Conservation (phyloP, 1,139 yeast genomes). For the Blastobotrys apis region DNA sequence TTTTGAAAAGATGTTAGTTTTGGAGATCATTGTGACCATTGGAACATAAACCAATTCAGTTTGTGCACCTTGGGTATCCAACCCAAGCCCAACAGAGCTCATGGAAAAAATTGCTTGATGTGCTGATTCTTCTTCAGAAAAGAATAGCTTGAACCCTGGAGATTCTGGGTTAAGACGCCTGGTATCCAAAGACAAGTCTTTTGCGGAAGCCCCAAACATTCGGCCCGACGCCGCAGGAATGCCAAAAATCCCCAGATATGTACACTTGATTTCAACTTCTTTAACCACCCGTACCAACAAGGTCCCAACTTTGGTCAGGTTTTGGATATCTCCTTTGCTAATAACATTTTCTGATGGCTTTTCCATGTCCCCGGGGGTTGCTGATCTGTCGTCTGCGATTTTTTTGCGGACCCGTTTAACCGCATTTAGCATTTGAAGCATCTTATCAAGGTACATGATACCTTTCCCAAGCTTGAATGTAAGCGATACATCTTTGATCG, state of each 20-base stretch:
- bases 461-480: slow-evolving; percentile 31
- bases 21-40: slow-evolving; percentile 35
- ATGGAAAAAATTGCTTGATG: slow-evolving; percentile 40
- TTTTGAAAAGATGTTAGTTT: slow-evolving; percentile 37
- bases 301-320: slow-evolving; percentile 30
- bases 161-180: slow-evolving; percentile 37
- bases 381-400: slow-evolving; percentile 5
- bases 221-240: slow-evolving; percentile 4
- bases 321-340: slow-evolving; percentile 20
- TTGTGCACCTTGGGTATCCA: slow-evolving; percentile 24
- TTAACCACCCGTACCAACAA: slow-evolving; percentile 34
- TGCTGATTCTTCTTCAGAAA: slow-evolving; percentile 35
- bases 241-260: slow-evolving; percentile 28
- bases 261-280: slow-evolving; percentile 35
- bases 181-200: slow-evolving; percentile 37
- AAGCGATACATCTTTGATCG: slow-evolving; percentile 34
- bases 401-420: slow-evolving; percentile 16
- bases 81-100: slow-evolving; percentile 37
- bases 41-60: slow-evolving; percentile 41
- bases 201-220: slow-evolving; percentile 30
- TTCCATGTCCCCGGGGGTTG: slow-evolving; percentile 1
- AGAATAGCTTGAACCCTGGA: slow-evolving; percentile 40
- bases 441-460: slow-evolving; percentile 23
- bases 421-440: slow-evolving; percentile 18
- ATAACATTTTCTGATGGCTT: neutral